Conservation (phyloP, 176 grass and related monocot genomes). For the Eremochloa ophiuroides region DNA sequence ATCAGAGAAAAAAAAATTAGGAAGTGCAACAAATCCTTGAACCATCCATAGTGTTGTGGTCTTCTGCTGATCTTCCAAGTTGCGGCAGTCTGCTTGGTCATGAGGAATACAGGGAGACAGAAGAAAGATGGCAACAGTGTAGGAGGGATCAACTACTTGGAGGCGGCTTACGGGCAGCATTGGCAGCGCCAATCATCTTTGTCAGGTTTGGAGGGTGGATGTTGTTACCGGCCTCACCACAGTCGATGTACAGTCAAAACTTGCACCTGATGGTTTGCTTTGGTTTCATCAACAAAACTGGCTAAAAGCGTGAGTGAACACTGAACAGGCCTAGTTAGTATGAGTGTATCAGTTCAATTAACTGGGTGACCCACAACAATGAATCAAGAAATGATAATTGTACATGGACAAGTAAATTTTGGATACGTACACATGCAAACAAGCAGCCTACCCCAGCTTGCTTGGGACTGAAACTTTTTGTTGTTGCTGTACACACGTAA, state of each 20-base stretch:
- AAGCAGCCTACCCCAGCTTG: neutral
- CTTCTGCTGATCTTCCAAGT: neutral
- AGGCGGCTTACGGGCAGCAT: neutral
- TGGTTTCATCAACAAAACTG: neutral
- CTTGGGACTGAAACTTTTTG: no score
- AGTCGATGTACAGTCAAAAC: neutral
- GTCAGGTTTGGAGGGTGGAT: neutral
- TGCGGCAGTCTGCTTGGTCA: neutral
- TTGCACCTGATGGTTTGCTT: neutral
- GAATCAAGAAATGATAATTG: conserved; percentile 6
- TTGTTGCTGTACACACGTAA: neutral
- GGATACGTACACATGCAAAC: neutral
- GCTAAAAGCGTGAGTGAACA: neutral
- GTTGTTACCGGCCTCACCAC: neutral
- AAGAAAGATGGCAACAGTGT: neutral
- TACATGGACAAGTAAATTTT: neutral
- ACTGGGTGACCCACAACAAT: neutral
- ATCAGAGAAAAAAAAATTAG: neutral
- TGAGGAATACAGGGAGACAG: neutral
- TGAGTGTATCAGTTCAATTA: neutral
- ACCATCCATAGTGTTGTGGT: neutral
- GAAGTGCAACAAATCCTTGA: neutral
- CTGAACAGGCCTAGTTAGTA: neutral
- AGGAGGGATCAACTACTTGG: neutral
- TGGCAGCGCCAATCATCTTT: neutral